phyloP scores from a whole-genome alignment of 2,329 filamentous ascomycete genomes.

The Aspergillus cejpii region DNA sequence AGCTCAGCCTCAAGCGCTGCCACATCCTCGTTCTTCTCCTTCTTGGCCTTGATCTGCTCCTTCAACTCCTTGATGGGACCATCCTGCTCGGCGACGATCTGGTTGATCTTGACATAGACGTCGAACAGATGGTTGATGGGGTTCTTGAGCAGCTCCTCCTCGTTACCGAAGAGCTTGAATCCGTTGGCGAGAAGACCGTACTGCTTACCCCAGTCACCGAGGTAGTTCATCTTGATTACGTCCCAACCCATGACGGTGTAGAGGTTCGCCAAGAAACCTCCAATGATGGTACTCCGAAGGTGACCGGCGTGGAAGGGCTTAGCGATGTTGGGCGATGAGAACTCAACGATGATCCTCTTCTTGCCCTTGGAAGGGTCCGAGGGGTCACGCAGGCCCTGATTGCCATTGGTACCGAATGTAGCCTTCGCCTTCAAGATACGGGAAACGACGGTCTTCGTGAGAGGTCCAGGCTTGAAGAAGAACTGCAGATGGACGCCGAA shows the following conservation, averaged over 20 bases:
- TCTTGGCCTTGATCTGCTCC: slow-evolving; percentile 44
- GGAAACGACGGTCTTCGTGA: slow-evolving; percentile 53
- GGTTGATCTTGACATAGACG: slow-evolving; percentile 60
- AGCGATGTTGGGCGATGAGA: slow-evolving; percentile 61
- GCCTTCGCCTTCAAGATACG: slow-evolving; percentile 53
- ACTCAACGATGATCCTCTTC: slow-evolving; percentile 58
- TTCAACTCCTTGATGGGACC: slow-evolving; percentile 51
- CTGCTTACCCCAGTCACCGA: slow-evolving; percentile 64
- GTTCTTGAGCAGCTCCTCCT: slow-evolving; percentile 54
- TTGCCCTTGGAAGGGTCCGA: slow-evolving; percentile 49
- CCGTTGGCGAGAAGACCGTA: slow-evolving; percentile 59
- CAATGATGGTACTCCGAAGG: slow-evolving; percentile 60
- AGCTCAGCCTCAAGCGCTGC: slow-evolving; percentile 46
- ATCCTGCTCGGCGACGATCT: slow-evolving; percentile 51
- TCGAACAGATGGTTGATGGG: slow-evolving; percentile 61
- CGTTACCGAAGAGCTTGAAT: slow-evolving; percentile 55
- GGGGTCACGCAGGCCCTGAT: slow-evolving; percentile 54
- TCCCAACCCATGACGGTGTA: slow-evolving; percentile 57
- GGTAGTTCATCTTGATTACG: slow-evolving; percentile 59
- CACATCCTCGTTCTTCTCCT: slow-evolving; percentile 45
- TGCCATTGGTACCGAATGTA: slow-evolving; percentile 55
- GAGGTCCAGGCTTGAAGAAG: slow-evolving; percentile 55
- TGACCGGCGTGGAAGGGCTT: slow-evolving; percentile 62
- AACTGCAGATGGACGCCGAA: slow-evolving; percentile 58
- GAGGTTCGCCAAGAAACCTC: slow-evolving; percentile 58